Conservation (phyloP, 148 eudicot genomes). For the Cornus florida region DNA sequence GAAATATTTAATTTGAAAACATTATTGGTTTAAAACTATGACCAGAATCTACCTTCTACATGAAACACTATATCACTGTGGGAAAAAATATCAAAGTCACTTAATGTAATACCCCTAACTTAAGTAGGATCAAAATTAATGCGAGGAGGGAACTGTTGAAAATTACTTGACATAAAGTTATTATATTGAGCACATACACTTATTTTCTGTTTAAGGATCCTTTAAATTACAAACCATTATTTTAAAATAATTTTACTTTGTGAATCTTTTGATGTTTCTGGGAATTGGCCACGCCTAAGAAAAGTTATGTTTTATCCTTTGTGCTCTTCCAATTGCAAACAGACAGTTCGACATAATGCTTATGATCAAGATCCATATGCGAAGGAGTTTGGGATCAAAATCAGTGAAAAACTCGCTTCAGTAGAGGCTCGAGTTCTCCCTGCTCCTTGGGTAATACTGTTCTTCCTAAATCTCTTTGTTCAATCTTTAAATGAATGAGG, state of each 20-base stretch:
- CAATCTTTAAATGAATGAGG: neutral
- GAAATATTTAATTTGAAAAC: neutral
- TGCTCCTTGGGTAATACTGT: conserved; percentile 63
- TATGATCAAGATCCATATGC: conserved; percentile 71
- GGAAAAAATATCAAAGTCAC: neutral
- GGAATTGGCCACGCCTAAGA: conserved; percentile 3
- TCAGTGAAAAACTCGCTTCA: conserved; percentile 55
- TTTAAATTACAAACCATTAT: neutral
- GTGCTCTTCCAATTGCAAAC: conserved; percentile 33
- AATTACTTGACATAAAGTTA: neutral
- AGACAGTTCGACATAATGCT: conserved; percentile 68
- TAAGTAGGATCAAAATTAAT: neutral
- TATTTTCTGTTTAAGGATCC: neutral
- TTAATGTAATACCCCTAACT: too few relatives aligned
- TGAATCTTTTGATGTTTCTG: neutral
- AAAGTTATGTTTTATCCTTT: neutral
- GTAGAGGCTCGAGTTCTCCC: conserved; percentile 80
- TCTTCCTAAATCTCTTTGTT: neutral
- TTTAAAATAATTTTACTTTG: neutral
- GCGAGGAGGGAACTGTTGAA: neutral
- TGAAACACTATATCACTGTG: neutral
- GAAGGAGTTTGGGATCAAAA: conserved; percentile 67
- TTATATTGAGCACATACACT: neutral
- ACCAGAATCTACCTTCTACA: neutral
- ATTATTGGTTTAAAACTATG: neutral